Conservation (phyloP, 352 stramenopile genomes). For the Elongisporangium anandrum region DNA sequence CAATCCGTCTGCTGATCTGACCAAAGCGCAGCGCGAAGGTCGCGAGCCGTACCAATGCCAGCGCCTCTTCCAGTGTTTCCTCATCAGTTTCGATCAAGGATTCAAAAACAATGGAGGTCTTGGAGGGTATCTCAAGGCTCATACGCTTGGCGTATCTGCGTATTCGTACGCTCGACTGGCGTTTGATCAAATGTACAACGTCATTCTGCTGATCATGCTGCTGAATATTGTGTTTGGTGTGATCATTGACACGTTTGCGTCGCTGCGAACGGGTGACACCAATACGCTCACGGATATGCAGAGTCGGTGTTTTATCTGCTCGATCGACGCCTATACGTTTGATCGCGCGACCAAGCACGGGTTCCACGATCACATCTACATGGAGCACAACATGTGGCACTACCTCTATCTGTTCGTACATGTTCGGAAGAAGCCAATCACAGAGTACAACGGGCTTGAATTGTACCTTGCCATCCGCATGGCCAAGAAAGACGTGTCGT, state of each 20-base stretch:
- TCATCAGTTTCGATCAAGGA: constrained; percentile 66
- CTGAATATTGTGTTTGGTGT: constrained; percentile 76
- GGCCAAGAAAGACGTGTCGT: constrained; percentile 71
- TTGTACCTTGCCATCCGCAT: constrained; percentile 75
- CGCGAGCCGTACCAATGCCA: constrained; percentile 52
- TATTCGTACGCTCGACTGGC: constrained; percentile 49
- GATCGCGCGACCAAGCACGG: constrained; percentile 59
- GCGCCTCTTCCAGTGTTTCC: constrained; percentile 67
- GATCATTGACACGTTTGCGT: constrained; percentile 81
- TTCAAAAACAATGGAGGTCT: constrained; percentile 64
- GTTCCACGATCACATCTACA: constrained; percentile 72
- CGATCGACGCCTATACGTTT: constrained; percentile 75
- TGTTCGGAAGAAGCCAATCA: constrained; percentile 73
- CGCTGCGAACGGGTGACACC: constrained; percentile 55
- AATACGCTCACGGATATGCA: constrained; percentile 68
- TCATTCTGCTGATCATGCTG: constrained; percentile 64
- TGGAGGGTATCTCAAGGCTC: constrained; percentile 37
- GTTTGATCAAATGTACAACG: constrained; percentile 72
- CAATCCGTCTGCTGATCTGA: constrained; percentile 23
- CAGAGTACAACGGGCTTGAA: constrained; percentile 77
- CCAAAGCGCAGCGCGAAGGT: constrained; percentile 24
- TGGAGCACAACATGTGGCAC: constrained; percentile 81
- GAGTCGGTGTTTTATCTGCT: constrained; percentile 77
- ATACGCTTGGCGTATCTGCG: constrained; percentile 24
- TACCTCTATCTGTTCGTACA: constrained; percentile 80